Percentiles rank a stretch among this genome's conserved stretches.
Conservation (phyloP, 2,329 filamentous ascomycete genomes). For the Fusarium sp. region DNA sequence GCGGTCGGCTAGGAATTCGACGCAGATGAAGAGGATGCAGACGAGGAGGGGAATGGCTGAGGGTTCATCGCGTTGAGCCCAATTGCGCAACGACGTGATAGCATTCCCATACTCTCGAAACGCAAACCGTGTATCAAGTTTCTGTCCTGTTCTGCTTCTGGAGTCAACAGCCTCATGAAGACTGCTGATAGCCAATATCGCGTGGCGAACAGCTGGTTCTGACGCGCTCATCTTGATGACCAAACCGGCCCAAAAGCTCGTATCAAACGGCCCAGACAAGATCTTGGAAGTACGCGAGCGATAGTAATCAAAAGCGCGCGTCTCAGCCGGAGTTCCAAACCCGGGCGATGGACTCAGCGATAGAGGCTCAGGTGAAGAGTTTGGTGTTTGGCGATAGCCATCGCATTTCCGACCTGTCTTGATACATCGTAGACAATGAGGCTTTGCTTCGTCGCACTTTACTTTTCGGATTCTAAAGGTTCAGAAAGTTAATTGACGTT, state of each 20-base stretch:
- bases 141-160: slow-evolving; percentile 27
- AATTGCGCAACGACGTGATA: slow-evolving; percentile 57
- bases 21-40: slow-evolving; percentile 64
- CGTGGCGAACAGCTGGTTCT: slow-evolving; percentile 62
- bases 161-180: slow-evolving; percentile 55
- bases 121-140: slow-evolving; percentile 40
- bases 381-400: slow-evolving; percentile 57
- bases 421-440: slow-evolving; percentile 64
- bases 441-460: slow-evolving; percentile 69
- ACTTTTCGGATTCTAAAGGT: slow-evolving; percentile 60
- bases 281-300: slow-evolving; percentile 53
- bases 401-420: slow-evolving; percentile 69
- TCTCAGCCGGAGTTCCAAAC: slow-evolving; percentile 37
- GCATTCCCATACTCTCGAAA: slow-evolving; percentile 61
- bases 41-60: slow-evolving; percentile 55
- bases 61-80: slow-evolving; percentile 47
- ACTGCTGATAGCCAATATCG: slow-evolving; percentile 63
- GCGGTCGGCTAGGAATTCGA: slow-evolving; percentile 66
- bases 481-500: background rate
- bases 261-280: slow-evolving; percentile 58
- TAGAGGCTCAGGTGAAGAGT: slow-evolving; percentile 31
- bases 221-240: slow-evolving; percentile 59
- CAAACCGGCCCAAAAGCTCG: slow-evolving; percentile 58
- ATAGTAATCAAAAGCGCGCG: slow-evolving; percentile 51
- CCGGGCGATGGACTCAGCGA: slow-evolving; percentile 33